These are phyloP conservation scores for Phytophthora hybrid DNA, from an alignment of 352 stramenopile species.

Conservation along the genomic window DNA sequence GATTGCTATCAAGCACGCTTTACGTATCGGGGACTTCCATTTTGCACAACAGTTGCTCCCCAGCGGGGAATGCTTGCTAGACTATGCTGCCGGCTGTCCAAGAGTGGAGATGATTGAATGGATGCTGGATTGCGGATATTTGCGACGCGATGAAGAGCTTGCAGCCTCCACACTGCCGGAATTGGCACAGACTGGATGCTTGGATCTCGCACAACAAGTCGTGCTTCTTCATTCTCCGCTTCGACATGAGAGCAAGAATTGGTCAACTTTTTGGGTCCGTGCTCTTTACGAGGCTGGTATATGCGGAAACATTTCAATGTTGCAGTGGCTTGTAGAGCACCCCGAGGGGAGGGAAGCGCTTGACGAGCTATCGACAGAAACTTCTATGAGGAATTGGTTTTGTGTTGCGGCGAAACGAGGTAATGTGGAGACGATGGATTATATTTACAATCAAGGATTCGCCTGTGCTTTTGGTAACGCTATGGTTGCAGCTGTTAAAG, in stretches of 20 bases:
- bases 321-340: constrained; percentile 5
- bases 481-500: background rate
- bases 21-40: background rate
- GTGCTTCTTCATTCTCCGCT: constrained; percentile 14
- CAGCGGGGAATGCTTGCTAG: background rate
- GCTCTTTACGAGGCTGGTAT: constrained; percentile 3
- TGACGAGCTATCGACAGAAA: background rate
- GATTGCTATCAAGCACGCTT: constrained; percentile 4
- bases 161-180: background rate
- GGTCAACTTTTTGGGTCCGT: background rate
- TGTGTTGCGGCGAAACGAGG: background rate
- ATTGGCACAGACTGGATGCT: constrained; percentile 1
- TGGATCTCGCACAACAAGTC: constrained; percentile 14
- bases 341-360: background rate
- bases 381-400: background rate
- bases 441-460: background rate
- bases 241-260: background rate
- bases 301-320: background rate
- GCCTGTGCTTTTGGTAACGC: background rate
- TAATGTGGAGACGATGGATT: background rate
- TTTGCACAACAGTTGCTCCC: constrained; percentile 9
- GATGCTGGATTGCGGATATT: constrained; percentile 11
- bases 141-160: constrained; percentile 3
- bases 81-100: background rate
- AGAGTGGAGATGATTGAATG: background rate